phyloP scores from a whole-genome alignment of 495 filamentous ascomycete species.

The Chaetomium tenue region DNA sequence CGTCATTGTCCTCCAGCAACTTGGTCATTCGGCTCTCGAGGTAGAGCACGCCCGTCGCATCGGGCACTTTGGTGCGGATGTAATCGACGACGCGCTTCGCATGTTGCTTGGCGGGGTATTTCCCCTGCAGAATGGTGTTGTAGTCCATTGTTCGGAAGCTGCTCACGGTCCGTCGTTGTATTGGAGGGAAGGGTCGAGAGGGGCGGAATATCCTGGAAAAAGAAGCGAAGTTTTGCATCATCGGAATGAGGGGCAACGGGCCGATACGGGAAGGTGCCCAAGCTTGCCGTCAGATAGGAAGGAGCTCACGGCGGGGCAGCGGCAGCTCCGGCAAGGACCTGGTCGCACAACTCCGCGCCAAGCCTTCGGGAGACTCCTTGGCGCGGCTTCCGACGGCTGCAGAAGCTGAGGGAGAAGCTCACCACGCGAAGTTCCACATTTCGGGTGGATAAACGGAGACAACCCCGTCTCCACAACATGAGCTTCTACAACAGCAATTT shows the following conservation, averaged over 20 bases:
- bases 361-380: background rate
- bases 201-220: background rate
- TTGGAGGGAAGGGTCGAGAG: background rate
- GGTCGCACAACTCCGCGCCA: background rate
- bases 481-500: too few species aligned
- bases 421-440: constrained; percentile 1
- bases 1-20: constrained; percentile 80
- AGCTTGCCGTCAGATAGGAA: constrained; percentile 7
- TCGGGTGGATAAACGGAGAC: background rate
- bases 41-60: constrained; percentile 69
- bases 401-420: background rate
- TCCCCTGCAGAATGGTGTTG: constrained; percentile 54
- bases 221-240: constrained; percentile 14
- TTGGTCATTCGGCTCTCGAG: constrained; percentile 79
- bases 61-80: constrained; percentile 60
- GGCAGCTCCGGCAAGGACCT: background rate
- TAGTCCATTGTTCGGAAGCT: constrained; percentile 30
- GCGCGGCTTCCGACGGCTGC: constrained; percentile 5
- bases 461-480: too few species aligned
- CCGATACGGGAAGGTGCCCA: constrained; percentile 5
- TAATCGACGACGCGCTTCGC: constrained; percentile 75
- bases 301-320: constrained; percentile 2
- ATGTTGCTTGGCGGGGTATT: constrained; percentile 95
- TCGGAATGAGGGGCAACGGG: background rate
- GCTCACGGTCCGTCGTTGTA: constrained; percentile 11